phyloP scores from a whole-genome alignment of 352 stramenopile genomes.

The Pythium rishiriense region DNA sequence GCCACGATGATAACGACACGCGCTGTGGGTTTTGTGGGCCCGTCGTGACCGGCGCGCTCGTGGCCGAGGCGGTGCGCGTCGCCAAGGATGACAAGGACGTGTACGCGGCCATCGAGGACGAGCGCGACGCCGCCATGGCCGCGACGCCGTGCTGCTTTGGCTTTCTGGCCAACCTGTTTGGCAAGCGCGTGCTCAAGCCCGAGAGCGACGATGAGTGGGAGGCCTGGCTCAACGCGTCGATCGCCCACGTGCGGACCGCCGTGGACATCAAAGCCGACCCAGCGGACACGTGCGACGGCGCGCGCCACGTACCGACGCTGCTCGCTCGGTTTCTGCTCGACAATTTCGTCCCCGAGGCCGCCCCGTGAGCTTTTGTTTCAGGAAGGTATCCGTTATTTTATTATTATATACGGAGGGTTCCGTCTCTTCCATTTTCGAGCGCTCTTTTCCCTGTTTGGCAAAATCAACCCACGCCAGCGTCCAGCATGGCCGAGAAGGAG shows the following conservation, averaged over 20 bases:
- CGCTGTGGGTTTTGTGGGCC: constrained; percentile 11
- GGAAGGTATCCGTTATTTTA: too few species aligned
- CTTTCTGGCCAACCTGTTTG: constrained; percentile 2
- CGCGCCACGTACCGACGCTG: constrained; percentile 10
- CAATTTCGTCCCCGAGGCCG: constrained; percentile 11
- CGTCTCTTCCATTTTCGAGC: too few species aligned
- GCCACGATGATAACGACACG: background rate
- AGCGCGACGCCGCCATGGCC: background rate
- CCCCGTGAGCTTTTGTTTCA: too few species aligned
- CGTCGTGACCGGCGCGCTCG: background rate
- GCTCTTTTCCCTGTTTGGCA: too few species aligned
- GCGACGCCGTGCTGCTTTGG: background rate
- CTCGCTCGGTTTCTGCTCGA: constrained; percentile 19
- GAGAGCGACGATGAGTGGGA: constrained; percentile 18
- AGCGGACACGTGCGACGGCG: constrained; percentile 1
- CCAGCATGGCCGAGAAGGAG: too few species aligned
- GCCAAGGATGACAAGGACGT: background rate
- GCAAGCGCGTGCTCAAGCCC: background rate
- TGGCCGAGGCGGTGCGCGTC: background rate
- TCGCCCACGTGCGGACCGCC: background rate
- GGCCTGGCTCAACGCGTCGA: constrained; percentile 18
- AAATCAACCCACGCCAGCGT: too few species aligned
- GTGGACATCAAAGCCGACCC: background rate
- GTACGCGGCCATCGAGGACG: background rate
- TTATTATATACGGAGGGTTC: too few species aligned